Conservation (phyloP, 345 rosid genomes). For the Euphorbia lathyris region DNA sequence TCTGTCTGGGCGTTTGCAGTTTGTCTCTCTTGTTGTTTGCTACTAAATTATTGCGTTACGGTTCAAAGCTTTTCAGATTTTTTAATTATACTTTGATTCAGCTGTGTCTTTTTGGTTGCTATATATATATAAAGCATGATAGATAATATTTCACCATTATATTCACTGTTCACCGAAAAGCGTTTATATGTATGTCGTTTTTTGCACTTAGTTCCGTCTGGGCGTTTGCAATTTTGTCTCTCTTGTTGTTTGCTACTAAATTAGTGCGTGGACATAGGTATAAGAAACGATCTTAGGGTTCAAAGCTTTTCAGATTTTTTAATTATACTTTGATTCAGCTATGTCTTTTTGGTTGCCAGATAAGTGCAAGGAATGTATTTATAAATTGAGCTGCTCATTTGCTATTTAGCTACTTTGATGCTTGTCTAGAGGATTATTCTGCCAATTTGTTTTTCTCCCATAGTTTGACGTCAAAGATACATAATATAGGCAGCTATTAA, state of each 20-base stretch:
- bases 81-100: too few species aligned
- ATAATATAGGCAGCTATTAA: too few species aligned
- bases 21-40: neutral
- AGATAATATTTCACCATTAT: too few species aligned
- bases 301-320: neutral
- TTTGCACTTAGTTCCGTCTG: neutral
- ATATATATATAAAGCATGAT: too few species aligned
- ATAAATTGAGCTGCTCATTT: neutral
- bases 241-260: neutral
- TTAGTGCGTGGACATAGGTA: neutral
- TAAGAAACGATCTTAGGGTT: constrained; percentile 1
- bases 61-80: too few species aligned
- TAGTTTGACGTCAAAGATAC: too few species aligned
- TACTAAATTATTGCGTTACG: too few species aligned
- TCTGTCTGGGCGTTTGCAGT: neutral
- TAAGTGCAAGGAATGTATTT: neutral
- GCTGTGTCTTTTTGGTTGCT: too few species aligned
- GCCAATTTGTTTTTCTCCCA: neutral
- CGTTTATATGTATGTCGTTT: too few species aligned
- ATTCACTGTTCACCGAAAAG: too few species aligned
- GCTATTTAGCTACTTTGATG: neutral
- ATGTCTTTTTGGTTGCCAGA: neutral
- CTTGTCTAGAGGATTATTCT: neutral
- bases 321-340: neutral
- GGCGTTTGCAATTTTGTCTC: neutral